Evolutionary conservation across 1,139 yeast genomes (phyloP), one percentile per base, ranked within the genome.

Genomic region (Pichia sp.): DNA sequence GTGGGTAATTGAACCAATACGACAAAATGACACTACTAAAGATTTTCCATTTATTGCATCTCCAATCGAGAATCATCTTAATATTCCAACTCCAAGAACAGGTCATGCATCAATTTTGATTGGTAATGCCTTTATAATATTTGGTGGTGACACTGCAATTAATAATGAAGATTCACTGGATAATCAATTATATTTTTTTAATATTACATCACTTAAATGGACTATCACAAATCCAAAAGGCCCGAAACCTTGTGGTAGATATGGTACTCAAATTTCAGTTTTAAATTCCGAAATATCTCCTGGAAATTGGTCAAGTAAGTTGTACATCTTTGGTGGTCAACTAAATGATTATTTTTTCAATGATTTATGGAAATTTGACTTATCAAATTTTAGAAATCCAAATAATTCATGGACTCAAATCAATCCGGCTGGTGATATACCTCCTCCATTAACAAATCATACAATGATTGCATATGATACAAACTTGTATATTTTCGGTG

Each of bases 71-170:
- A 73, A 80, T 38, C 73, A 77, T 34, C 86, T 82, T 45, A 76
- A 80, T 23, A 80, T 88, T 26, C 97, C 97, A 2, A 92, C 96
- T 20, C 97, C 98, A 27, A 80, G 98, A 59, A 97, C 92, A 7
- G 97, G 98, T 1, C 99, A 94, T 66, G 88, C 97, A 1, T 78
- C 95, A 3, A 85, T 92, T 23, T 74, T 92, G 34, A 84, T 95
- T 55, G 98, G 98, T 15, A 92, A 90, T 62, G 98, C 98, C 0
- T 92, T 85, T 61, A 89, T 92, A 43, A 80, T 92, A 23, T 92
- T 87, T 68, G 98, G 97, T 41, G 99, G 99, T 59, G 98, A 92
- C 63, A 92, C 97, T 1, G 86, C 82, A 46, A 85, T 92, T 32
- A 89, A 85, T 57, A 79, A 79, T 52, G 52, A 50, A 20, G 90